A percentile compares a stretch with the other conserved stretches of the same genome.
These are phyloP conservation scores for Bocquillonia castaneifolia DNA, from an alignment of 441 rosid genomes.

Conservation along the genomic window DNA sequence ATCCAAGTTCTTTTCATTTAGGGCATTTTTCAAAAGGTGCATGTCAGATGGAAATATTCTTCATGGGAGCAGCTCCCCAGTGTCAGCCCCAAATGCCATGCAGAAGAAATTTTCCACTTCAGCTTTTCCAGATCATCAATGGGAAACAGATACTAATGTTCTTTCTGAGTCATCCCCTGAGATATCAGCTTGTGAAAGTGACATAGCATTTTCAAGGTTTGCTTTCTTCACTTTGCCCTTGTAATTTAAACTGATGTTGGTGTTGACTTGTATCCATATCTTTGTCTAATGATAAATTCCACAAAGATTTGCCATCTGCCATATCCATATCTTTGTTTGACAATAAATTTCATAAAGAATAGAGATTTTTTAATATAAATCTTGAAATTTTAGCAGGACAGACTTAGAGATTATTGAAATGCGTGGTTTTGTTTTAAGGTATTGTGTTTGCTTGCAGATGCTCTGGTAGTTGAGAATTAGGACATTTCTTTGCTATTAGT, in stretches of 20 bases:
- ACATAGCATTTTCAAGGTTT: conserved; percentile 65
- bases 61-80: conserved; percentile 40
- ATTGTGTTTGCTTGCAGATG: neutral
- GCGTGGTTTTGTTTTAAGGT: neutral
- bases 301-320: too few relatives aligned
- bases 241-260: neutral
- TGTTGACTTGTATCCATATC: neutral
- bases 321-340: too few relatives aligned
- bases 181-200: conserved; percentile 65
- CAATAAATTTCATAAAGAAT: too few relatives aligned
- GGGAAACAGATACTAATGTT: conserved; percentile 38
- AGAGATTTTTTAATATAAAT: neutral
- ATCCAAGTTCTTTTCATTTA: conserved; percentile 32
- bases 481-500: neutral
- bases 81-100: conserved; percentile 43
- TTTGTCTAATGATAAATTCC: neutral
- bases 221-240: conserved; percentile 19
- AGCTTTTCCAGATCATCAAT: conserved; percentile 41
- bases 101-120: conserved; percentile 44
- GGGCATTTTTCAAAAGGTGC: conserved; percentile 73
- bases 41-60: conserved; percentile 89
- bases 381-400: neutral
- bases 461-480: neutral
- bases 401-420: conserved; percentile 2
- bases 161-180: conserved; percentile 75